Conservation (phyloP, 306 rosid genomes). For the Fragaria ananassa region DNA sequence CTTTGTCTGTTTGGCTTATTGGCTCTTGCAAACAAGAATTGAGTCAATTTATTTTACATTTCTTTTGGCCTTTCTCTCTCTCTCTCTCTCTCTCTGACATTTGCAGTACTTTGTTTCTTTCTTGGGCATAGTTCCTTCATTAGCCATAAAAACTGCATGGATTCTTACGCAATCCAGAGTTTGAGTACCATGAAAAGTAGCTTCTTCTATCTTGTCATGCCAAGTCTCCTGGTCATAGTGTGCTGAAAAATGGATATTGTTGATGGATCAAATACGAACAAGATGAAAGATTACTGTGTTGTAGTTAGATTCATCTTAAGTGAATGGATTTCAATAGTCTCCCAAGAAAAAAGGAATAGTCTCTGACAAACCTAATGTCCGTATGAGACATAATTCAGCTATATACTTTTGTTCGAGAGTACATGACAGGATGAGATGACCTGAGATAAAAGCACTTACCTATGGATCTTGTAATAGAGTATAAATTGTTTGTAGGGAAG, state of each 20-base stretch:
- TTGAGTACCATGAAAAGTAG: background rate
- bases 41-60: background rate
- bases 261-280: background rate
- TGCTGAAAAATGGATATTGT: background rate
- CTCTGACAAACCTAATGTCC: background rate
- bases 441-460: background rate
- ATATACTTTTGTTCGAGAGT: background rate
- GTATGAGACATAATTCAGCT: background rate
- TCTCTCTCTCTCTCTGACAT: background rate
- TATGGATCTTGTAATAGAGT: background rate
- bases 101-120: background rate
- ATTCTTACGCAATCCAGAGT: background rate
- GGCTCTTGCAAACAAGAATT: constrained; percentile 1
- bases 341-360: background rate
- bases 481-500: background rate
- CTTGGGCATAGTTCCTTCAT: background rate
- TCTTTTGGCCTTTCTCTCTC: background rate
- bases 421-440: background rate
- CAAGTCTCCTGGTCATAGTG: background rate
- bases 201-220: background rate
- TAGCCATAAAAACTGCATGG: constrained; percentile 4
- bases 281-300: background rate
- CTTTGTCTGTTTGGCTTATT: background rate
- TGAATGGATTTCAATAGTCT: background rate
- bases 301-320: background rate